Evolutionary conservation across 805 yeast species (phyloP), one percentile per base, ranked within the genome.

Genomic region (Saturnispora sekii): DNA sequence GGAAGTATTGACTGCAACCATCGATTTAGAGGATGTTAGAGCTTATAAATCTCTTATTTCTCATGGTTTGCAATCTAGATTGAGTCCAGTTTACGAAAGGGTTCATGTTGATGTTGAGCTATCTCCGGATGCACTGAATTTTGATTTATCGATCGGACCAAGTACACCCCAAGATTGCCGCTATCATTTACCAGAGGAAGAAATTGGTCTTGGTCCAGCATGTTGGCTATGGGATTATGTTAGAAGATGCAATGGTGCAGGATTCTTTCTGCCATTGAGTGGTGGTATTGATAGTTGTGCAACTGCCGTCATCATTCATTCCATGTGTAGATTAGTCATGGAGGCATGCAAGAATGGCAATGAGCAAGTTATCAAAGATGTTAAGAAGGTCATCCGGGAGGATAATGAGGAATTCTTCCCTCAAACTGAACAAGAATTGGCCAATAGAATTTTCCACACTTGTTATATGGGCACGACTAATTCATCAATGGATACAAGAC

Each of bases 191-290:
- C 96, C 98, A 3, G 95, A 89, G 57, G 97, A 93, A 64, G 99
- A 93, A 63, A 90, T 93, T 52, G 97, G 97, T 1, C 68, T 85
- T 37, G 99, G 99, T 0, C 99, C 99, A 0, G 98, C 99, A 0
- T 93, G 98, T 62, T 93, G 99, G 99, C 64, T 93, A 51, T 93
- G 99, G 99, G 99, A 93, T 63, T 93, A 93, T 58, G 71, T 93
- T 47, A 76, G 99, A 61, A 75, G 99, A 51, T 86, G 95, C 53
- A 77, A 77, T 52, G 84, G 93, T 42, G 86, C 88, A 0, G 99
- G 99, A 0, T 93, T 73, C 61, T 94, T 93, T 64, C 68, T 93
- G 38, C 97, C 99, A 0, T 69, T 93, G 41, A 83, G 95, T 61
- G 99, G 99, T 15, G 99, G 99, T 41, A 90, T 93, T 51, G 99